These are phyloP conservation scores for Tilletia walkeri DNA, from an alignment of 1,284 basidiomycete genomes.

Conservation along the genomic window DNA sequence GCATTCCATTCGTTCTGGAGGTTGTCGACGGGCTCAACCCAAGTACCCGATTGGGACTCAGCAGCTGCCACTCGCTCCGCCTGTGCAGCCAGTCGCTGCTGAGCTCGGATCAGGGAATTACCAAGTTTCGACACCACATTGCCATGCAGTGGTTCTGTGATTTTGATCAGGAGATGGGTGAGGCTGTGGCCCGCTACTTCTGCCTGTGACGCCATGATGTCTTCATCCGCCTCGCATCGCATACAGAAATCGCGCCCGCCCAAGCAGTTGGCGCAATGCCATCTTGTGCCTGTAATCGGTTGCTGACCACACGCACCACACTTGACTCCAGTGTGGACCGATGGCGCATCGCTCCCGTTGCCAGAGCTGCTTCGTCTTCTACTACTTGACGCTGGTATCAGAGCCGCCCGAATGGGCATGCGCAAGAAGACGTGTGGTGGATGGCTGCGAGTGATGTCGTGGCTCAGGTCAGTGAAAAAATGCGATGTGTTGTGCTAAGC, in stretches of 20 bases:
- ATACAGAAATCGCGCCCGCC: conserved; percentile 12
- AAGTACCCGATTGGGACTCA: not conserved
- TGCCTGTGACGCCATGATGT: not conserved
- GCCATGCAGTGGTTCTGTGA: conserved; percentile 12
- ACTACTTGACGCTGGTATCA: not conserved
- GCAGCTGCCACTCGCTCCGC: conserved; percentile 8
- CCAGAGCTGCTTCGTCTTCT: conserved; percentile 13
- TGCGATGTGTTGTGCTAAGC: too few species aligned
- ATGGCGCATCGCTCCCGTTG: not conserved
- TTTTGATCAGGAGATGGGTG: conserved; percentile 13
- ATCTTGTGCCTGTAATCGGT: conserved; percentile 14
- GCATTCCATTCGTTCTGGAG: conserved; percentile 2
- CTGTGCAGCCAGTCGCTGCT: conserved; percentile 8
- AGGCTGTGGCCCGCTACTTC: conserved; percentile 2
- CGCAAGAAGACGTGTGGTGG: conserved; percentile 15
- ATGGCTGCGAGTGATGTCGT: not conserved
- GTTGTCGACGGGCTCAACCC: not conserved
- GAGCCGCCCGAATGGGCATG: not conserved
- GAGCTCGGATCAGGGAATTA: not conserved
- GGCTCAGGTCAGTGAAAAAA: not conserved
- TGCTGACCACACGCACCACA: conserved; percentile 16
- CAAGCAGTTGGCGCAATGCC: conserved; percentile 15
- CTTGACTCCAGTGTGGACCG: conserved; percentile 6
- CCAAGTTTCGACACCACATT: not conserved
- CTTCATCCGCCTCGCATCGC: conserved; percentile 6